Base-by-base conservation (phyloP, 176 grass and related monocot species). In the Puya raimondii region DNA sequence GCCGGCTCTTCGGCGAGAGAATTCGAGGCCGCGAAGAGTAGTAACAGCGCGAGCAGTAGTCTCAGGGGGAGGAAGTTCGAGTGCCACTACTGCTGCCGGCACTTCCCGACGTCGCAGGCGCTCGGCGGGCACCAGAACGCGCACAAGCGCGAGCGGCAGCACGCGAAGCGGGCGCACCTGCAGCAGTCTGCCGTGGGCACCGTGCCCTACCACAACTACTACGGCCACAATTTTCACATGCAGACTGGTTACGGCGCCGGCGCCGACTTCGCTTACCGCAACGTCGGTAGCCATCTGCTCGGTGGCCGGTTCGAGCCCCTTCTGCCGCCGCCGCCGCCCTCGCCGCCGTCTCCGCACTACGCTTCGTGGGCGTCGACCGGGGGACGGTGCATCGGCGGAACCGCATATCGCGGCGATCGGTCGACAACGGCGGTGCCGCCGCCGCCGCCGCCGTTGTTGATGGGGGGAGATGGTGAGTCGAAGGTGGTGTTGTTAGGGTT, bases 31-130 rank as follows among this genome's bases (percentile, higher is more conserved):
- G 78, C 50, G 10, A 0, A n/a, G 18, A 49, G 56, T 23, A 67
- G 47, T 23, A 26, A 20, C 14, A 64, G 51, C 1, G 83, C 25
- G 0, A 53, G 71, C 8, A 25, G 75, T 3, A 25, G 75, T 3
- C 27, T 29, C 0, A 57, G 53, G 3, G 12, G 23, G 26, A 72
- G 85, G 48, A 89, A 79, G 74, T 96, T 96, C 59, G 83, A 91
- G 79, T 96, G 92, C 75, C 92, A 96, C 51, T 96, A 89, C 83
- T 96, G 92, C 85, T 84, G 83, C 83, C 85, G 88, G 16, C 82
- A 88, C 63, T 96, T 96, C 76, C 85, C 88, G 17, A 96, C 87
- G 22, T 91, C 91, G 17, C 83, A 85, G 33, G 83, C 83, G 22
- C 72, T 85, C 65, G 83, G 83, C 64, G 83, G 83, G 5, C 83